phyloP scores from a whole-genome alignment of 768 basidiomycete species.

The Lactarius vividus region DNA sequence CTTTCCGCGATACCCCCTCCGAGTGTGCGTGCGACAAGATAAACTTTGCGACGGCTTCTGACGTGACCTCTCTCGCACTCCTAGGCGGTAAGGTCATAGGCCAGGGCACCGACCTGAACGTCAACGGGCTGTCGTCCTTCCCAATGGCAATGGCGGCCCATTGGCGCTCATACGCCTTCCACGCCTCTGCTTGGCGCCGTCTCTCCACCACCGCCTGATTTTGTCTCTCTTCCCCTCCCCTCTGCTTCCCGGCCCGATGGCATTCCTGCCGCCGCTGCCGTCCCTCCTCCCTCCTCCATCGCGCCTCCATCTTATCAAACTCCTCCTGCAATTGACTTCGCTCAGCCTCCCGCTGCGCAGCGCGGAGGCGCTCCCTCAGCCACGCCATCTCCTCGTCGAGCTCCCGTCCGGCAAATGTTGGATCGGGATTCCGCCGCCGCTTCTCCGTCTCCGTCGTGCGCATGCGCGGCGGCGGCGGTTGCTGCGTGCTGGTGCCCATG shows the following conservation, averaged over 20 bases:
- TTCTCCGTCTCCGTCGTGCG: slow-evolving; percentile 9
- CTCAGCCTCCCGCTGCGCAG: slow-evolving; percentile 32
- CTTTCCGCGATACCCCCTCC: slow-evolving; percentile 52
- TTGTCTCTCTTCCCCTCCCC: slow-evolving; percentile 37
- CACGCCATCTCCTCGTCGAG: slow-evolving; percentile 19
- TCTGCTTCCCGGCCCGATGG: slow-evolving; percentile 44
- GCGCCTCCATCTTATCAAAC: slow-evolving; percentile 50
- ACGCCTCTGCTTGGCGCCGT: slow-evolving; percentile 53
- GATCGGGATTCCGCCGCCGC: slow-evolving; percentile 2
- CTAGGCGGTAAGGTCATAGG: slow-evolving; percentile 49
- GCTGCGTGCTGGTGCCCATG: background rate
- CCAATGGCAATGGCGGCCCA: slow-evolving; percentile 55
- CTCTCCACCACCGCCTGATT: slow-evolving; percentile 33
- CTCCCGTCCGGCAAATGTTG: slow-evolving; percentile 1
- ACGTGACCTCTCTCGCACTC: slow-evolving; percentile 48
- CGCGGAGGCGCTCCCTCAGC: slow-evolving; percentile 16
- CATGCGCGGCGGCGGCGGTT: background rate
- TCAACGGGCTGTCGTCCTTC: slow-evolving; percentile 41
- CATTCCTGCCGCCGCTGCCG: slow-evolving; percentile 37
- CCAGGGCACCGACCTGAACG: slow-evolving; percentile 72
- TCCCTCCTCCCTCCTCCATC: slow-evolving; percentile 44
- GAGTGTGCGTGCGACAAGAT: slow-evolving; percentile 68
- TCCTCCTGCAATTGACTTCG: slow-evolving; percentile 53
- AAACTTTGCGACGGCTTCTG: slow-evolving; percentile 55
- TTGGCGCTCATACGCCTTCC: slow-evolving; percentile 60